phyloP scores from a whole-genome alignment of 23 red algal species.

The Cyanidioschyzon merolae region DNA sequence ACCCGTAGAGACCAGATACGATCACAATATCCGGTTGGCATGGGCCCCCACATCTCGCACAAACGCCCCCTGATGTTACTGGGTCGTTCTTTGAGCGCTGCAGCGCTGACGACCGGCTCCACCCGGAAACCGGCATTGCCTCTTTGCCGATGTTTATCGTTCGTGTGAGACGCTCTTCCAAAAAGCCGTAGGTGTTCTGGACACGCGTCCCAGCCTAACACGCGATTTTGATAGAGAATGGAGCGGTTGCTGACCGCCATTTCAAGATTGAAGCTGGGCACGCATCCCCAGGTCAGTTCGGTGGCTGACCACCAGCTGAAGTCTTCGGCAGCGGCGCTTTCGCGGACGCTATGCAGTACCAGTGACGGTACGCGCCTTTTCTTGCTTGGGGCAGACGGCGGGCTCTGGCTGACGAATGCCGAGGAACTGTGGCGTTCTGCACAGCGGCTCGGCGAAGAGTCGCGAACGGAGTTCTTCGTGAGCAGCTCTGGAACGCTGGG shows the following conservation, averaged over 20 bases:
- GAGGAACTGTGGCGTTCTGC: background rate
- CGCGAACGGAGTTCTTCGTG: background rate
- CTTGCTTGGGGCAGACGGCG: background rate
- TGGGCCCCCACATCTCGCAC: no score
- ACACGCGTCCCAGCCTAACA: no score
- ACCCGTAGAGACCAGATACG: no score
- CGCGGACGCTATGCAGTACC: background rate
- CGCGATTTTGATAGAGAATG: no score
- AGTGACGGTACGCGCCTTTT: background rate
- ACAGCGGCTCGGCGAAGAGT: background rate
- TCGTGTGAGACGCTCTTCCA: no score
- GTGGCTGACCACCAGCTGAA: background rate
- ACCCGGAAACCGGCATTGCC: no score
- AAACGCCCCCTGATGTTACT: no score
- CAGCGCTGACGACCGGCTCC: no score
- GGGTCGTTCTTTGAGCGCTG: no score
- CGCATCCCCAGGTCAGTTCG: background rate
- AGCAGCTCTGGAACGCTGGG: background rate
- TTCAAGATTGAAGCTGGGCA: background rate
- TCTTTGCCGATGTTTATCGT: no score
- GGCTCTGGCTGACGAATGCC: background rate
- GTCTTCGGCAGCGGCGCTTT: background rate
- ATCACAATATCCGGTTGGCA: no score
- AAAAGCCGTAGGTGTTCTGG: no score
- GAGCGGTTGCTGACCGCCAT: background rate